Evolutionary conservation across 495 filamentous ascomycete species (phyloP).

Genomic region (Daldinia vernicosa): DNA sequence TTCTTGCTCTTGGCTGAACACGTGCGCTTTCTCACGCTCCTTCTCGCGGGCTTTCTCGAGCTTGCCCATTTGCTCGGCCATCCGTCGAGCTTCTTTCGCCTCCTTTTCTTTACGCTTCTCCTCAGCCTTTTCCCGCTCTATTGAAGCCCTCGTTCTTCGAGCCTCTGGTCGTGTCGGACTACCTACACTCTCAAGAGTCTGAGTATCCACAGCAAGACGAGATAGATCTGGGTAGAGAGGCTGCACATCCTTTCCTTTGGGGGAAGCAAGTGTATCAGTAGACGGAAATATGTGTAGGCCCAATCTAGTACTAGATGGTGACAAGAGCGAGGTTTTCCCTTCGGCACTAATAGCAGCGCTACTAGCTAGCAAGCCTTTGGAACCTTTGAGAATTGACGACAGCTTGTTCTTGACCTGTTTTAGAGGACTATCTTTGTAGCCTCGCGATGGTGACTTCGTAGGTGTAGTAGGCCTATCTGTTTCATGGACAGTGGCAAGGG

Average conservation of each 20-base stretch:
- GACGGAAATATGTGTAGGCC: conserved; percentile 49
- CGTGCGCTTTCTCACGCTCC: conserved; percentile 69
- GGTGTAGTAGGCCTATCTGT: conserved; percentile 68
- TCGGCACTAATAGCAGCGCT: conserved; percentile 81
- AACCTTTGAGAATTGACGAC: conserved; percentile 85
- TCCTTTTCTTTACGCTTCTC: conserved; percentile 71
- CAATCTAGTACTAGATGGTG: conserved; percentile 52
- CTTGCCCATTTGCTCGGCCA: conserved; percentile 64
- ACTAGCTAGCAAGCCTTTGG: conserved; percentile 82
- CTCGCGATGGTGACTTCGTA: conserved; percentile 72
- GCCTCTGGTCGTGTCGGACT: conserved; percentile 59
- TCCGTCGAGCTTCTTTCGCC: conserved; percentile 56
- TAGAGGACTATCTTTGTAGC: conserved; percentile 76
- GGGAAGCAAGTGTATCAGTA: conserved; percentile 51
- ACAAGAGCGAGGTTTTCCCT: conserved; percentile 66
- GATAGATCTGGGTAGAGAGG: conserved; percentile 57
- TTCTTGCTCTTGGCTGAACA: conserved; percentile 69
- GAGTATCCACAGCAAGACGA: conserved; percentile 45
- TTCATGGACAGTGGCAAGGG: conserved; percentile 53
- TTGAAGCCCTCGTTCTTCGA: conserved; percentile 75
- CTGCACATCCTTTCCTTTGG: conserved; percentile 44
- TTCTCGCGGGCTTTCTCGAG: conserved; percentile 64
- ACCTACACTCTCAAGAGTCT: conserved; percentile 43
- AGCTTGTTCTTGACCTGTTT: conserved; percentile 89
- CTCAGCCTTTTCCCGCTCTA: conserved; percentile 72